Percentiles rank a stretch among this genome's conserved stretches.
Evolutionary conservation across 768 basidiomycete species (phyloP).

Genomic region (Suillus discolor): DNA sequence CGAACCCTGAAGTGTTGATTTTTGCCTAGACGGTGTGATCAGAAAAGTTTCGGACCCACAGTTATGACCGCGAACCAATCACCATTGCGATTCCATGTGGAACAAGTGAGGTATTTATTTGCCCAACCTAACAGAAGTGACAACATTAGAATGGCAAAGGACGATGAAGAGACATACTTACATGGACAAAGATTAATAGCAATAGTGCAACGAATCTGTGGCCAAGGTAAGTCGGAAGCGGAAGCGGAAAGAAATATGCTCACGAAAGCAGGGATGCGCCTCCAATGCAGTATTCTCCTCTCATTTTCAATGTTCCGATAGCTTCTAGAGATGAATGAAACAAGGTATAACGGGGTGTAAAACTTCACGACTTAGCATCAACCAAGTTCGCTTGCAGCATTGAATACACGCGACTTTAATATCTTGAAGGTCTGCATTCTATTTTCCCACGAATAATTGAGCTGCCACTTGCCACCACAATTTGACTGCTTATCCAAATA

Average conservation of each 20-base stretch:
- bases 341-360: constrained; percentile 15
- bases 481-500: constrained; percentile 21
- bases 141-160: constrained; percentile 25
- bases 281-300: constrained; percentile 77
- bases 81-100: constrained; percentile 79
- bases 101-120: constrained; percentile 76
- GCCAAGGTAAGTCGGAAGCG: constrained; percentile 17
- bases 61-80: constrained; percentile 28
- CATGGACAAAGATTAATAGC: constrained; percentile 82
- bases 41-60: constrained; percentile 14
- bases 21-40: constrained; percentile 48
- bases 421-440: constrained; percentile 1
- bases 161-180: constrained; percentile 37
- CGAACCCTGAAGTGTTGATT: constrained; percentile 71
- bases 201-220: constrained; percentile 39
- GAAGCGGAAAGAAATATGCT: constrained; percentile 27
- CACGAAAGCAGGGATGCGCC: constrained; percentile 74
- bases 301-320: constrained; percentile 42
- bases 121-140: constrained; percentile 59
- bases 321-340: constrained; percentile 14
- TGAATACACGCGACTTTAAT: constrained; percentile 18
- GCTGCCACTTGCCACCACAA: constrained; percentile 2
- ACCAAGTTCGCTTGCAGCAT: constrained; percentile 21
- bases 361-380: constrained; percentile 18
- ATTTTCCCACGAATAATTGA: constrained; percentile 19